Evolutionary conservation across 148 eudicot genomes (phyloP).

Genomic region (Pouteria glomerata): DNA sequence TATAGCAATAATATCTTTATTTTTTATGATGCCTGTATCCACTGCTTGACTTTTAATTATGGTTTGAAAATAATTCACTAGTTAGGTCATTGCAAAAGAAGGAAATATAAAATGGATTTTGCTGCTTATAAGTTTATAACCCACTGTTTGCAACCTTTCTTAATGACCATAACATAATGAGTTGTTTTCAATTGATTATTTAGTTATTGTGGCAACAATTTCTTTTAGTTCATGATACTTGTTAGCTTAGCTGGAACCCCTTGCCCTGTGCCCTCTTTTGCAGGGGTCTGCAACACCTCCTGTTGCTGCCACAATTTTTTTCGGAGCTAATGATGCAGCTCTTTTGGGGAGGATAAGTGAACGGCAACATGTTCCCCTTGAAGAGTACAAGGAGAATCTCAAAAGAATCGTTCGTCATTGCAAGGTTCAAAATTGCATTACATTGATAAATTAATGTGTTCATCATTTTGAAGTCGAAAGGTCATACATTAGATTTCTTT

Average conservation of each 20-base stretch:
- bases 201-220: not conserved
- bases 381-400: slow-evolving; percentile 82
- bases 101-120: not conserved
- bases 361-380: slow-evolving; percentile 73
- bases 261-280: not conserved
- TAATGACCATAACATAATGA: not conserved
- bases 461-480: not conserved
- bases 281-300: slow-evolving; percentile 58
- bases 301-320: slow-evolving; percentile 66
- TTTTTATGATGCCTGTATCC: not conserved
- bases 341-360: slow-evolving; percentile 61
- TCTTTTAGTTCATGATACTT: not conserved
- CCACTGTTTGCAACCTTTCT: not conserved
- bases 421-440: slow-evolving; percentile 44
- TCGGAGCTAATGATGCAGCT: slow-evolving; percentile 98
- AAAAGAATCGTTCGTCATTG: slow-evolving; percentile 67
- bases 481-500: not conserved
- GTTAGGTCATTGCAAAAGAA: not conserved
- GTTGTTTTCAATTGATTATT: not conserved
- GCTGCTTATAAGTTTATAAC: not conserved
- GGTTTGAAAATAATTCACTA: not conserved
- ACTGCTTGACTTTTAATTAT: not conserved
- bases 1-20: too few relatives aligned
- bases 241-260: not conserved
- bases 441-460: not conserved